Evolutionary conservation across 208 protist genomes (phyloP), one percentile per base, ranked within the genome.

Genomic region (Acanthamoeba pearcei): DNA sequence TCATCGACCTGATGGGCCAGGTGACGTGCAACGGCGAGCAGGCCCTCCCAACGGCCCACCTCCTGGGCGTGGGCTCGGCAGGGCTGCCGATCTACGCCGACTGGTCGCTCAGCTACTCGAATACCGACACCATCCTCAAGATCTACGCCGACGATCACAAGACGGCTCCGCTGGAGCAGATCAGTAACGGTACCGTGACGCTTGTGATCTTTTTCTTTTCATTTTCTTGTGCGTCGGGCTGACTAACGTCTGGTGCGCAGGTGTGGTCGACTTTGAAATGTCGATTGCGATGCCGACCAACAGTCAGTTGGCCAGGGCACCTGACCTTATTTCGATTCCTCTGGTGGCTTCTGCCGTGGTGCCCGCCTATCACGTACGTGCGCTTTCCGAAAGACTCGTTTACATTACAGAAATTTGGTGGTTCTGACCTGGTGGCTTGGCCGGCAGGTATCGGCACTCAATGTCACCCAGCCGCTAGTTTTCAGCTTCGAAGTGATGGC

Each of bases 31-130:
- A 83, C 46, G 76, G 76, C 76, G 72, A 80, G 17, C 72, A 51
- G 72, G 72, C 72, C 72, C 72, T 80, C 32, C 72, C 72, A 29
- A 80, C 72, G 19, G 72, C 72, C 72, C 49, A 80, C 32, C n/a
- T 80, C 13, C 72, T 80, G 19, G 72, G 72, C 72, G 0, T 49
- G 72, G 72, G 72, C 38, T 27, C 72, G 49, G 49, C 49, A 17
- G 29, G 38, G 29, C 13, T 51, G 29, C 35, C 35, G 19, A 29
- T 80, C 32, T 80, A 51, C 32, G 49, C 72, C 17, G 35, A 51
- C 17, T 80, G 72, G 72, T 80, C 72, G 35, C 35, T 51, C 38
- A 49, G 5, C 72, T 80, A 80, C 72, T 80, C 72, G 17, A 46
- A 24, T 12, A 51, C 38, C 13, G 19, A 80, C 8, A 80, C 72